Evolutionary conservation across 306 rosid species (phyloP).

Genomic region (Cercis canadensis): DNA sequence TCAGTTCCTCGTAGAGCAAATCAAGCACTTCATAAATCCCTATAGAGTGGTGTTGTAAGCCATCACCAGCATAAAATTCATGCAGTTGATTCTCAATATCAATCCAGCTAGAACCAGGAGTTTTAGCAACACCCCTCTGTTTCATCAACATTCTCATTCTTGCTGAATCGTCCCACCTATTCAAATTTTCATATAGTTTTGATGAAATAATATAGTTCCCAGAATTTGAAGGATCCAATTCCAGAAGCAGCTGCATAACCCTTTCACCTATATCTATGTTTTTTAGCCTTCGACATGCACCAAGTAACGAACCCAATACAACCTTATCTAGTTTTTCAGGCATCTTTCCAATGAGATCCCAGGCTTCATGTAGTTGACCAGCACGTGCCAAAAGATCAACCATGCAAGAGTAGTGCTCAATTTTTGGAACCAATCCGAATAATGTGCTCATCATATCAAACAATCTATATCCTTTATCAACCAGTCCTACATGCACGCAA

Average conservation of each 20-base stretch:
- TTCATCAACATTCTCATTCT: constrained; percentile 88
- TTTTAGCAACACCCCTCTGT: constrained; percentile 78
- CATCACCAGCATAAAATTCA: constrained; percentile 87
- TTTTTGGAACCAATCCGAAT: constrained; percentile 75
- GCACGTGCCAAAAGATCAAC: constrained; percentile 92
- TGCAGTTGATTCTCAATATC: constrained; percentile 67
- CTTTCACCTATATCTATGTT: constrained; percentile 71
- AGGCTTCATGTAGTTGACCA: constrained; percentile 78
- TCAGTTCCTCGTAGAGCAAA: constrained; percentile 68
- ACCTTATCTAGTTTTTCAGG: constrained; percentile 88
- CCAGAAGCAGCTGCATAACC: constrained; percentile 69
- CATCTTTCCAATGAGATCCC: constrained; percentile 83
- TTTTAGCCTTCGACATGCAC: constrained; percentile 76
- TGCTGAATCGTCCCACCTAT: constrained; percentile 90
- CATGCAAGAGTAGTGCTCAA: constrained; percentile 97
- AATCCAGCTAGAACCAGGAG: constrained; percentile 99
- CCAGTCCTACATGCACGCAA: constrained; percentile 87
- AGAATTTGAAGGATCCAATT: constrained; percentile 88
- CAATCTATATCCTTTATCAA: constrained; percentile 68
- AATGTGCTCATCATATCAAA: constrained; percentile 73
- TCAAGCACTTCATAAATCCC: constrained; percentile 49
- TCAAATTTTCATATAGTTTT: constrained; percentile 67
- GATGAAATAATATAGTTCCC: constrained; percentile 88
- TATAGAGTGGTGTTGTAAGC: constrained; percentile 40
- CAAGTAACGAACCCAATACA: constrained; percentile 80